Base-by-base conservation (phyloP, 495 filamentous ascomycete genomes). In the Aspergillus biplanus region DNA sequence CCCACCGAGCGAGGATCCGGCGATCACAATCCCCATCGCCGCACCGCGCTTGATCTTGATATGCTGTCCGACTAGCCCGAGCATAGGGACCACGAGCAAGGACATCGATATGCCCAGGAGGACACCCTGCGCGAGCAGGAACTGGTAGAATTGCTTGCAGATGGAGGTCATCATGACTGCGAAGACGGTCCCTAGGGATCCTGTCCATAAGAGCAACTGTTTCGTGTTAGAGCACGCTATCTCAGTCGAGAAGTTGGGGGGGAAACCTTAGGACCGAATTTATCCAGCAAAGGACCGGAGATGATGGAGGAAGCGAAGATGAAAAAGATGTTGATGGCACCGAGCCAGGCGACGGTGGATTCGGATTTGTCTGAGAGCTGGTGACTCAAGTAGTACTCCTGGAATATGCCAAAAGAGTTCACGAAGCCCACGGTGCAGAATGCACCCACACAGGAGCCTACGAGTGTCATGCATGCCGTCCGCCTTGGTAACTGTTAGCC, bases 381-480 rank as follows among this genome's bases (percentile, higher is more conserved):
- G 47, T 81, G 67, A 3, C 65, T 64, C n/a, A 76, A 56, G 69
- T 89, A 90, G 74, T 89, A 88, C 16, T 83, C 75, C 63, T 87
- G 73, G 63, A 89, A 90, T 13, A 85, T 69, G 8, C 87, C 88
- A 56, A 89, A 88, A 0, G 85, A 79, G 73, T 89, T 89, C 49
- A 85, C 60, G 70, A 86, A 87, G 9, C 88, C 88, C 3, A 88
- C 71, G 5, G 78, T 77, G 58, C 78, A 83, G 69, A 89, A 88
- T 0, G 70, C 7, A n/a, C 65, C 64, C 0, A 67, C 56, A 7
- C 63, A 73, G 7, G 74, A 71, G 0, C 77, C 77, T 21, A 68
- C 27, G n/a, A 78, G 62, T 4, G 62, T 70, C 1, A 73, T 44
- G 50, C 71, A 72, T 61, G 74, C 67, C 34, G 62, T 65, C 0